Evolutionary conservation across 176 grass and related monocot species (phyloP).

Genomic region (Zoysia pacifica): DNA sequence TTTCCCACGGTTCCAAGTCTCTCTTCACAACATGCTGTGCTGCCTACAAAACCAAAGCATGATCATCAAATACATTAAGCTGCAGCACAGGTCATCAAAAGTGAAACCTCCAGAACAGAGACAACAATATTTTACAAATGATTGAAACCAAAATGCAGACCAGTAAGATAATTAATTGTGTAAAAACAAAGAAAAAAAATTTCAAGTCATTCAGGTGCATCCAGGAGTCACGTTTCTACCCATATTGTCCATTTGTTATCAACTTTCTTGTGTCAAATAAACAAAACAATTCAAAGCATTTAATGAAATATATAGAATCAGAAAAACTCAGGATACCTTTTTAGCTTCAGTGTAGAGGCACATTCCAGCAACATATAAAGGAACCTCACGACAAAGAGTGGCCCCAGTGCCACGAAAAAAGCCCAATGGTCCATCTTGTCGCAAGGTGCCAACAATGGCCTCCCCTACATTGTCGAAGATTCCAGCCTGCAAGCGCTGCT

Average conservation of each 20-base stretch:
- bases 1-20: slow-evolving; percentile 92
- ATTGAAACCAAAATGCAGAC: too few relatives aligned
- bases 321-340: slow-evolving; percentile 55
- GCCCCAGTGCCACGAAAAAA: slow-evolving; percentile 97
- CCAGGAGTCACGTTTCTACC: too few relatives aligned
- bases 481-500: slow-evolving; percentile 91
- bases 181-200: too few relatives aligned
- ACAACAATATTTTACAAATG: too few relatives aligned
- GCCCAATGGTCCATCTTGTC: slow-evolving; percentile 69
- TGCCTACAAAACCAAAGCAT: slow-evolving; percentile 37
- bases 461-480: slow-evolving; percentile 93
- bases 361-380: slow-evolving; percentile 97
- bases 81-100: too few relatives aligned
- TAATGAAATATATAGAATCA: background rate
- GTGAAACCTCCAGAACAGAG: too few relatives aligned
- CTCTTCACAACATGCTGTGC: slow-evolving; percentile 68
- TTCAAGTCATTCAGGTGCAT: too few relatives aligned
- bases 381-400: slow-evolving; percentile 94
- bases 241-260: too few relatives aligned
- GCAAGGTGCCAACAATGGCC: slow-evolving; percentile 87
- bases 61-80: too few relatives aligned
- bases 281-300: too few relatives aligned
- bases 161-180: too few relatives aligned
- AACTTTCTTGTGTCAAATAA: too few relatives aligned
- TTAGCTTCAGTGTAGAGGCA: slow-evolving; percentile 93